phyloP scores from a whole-genome alignment of 108 stramenopile genomes.

The Cyclotella kingstonii region DNA sequence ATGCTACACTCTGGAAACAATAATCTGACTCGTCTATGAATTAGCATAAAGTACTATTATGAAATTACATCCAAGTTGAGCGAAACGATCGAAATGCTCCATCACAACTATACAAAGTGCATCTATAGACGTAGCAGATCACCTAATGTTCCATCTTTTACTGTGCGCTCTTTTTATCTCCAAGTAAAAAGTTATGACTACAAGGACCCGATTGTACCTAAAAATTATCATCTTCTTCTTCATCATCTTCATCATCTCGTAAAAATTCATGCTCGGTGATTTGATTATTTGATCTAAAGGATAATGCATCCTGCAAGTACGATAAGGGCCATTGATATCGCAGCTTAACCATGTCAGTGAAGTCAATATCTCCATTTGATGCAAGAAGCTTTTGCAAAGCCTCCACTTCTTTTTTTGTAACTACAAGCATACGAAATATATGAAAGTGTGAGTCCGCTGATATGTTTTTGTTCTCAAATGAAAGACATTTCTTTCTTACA shows the following conservation, averaged over 20 bases:
- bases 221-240: background rate
- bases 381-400: constrained; percentile 10
- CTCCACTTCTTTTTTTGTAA: constrained; percentile 16
- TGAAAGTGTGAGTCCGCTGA: background rate
- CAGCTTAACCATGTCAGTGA: constrained; percentile 9
- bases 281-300: constrained; percentile 1
- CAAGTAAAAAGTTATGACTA: too few species aligned
- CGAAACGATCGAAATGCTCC: too few species aligned
- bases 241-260: background rate
- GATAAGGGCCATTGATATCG: constrained; percentile 7
- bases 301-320: constrained; percentile 10
- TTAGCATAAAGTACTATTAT: too few species aligned
- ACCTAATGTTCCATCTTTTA: too few species aligned
- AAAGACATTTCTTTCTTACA: constrained; percentile 1
- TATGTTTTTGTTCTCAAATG: background rate
- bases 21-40: too few species aligned
- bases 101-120: too few species aligned
- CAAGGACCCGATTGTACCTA: too few species aligned
- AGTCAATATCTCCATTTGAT: constrained; percentile 11
- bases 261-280: constrained; percentile 6
- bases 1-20: too few species aligned
- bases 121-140: too few species aligned
- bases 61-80: too few species aligned
- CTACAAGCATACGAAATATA: background rate
- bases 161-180: too few species aligned